Evolutionary conservation across 352 stramenopile species (phyloP).

Genomic region (Globisporangium nunn): DNA sequence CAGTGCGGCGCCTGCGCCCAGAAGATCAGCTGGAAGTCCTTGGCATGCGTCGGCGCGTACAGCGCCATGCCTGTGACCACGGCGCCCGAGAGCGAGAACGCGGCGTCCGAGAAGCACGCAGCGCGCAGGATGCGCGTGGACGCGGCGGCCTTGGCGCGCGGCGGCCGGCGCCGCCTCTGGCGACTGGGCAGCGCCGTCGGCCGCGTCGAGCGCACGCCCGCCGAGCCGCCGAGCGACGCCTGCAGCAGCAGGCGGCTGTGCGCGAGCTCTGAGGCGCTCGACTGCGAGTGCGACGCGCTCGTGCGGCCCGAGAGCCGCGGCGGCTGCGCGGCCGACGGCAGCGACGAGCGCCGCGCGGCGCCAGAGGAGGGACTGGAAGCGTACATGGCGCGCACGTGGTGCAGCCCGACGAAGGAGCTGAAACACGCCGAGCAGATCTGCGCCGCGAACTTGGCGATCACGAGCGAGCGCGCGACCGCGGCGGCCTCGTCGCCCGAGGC

Average conservation of each 20-base stretch:
- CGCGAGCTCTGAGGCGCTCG: constrained; percentile 23
- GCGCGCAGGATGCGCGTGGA: constrained; percentile 60
- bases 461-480: constrained; percentile 16
- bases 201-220: neutral
- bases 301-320: constrained; percentile 1
- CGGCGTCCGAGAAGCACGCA: constrained; percentile 62
- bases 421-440: constrained; percentile 63
- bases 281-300: constrained; percentile 20
- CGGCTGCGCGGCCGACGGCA: neutral
- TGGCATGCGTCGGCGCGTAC: constrained; percentile 17
- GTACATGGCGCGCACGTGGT: constrained; percentile 24
- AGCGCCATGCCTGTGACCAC: constrained; percentile 52
- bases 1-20: constrained; percentile 66
- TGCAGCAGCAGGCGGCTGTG: constrained; percentile 15
- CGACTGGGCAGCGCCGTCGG: neutral
- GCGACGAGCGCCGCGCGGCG: constrained; percentile 1
- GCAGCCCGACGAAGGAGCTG: constrained; percentile 57
- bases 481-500: constrained; percentile 1
- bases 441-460: constrained; percentile 57
- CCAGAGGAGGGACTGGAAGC: constrained; percentile 4
- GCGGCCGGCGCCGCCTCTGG: constrained; percentile 20
- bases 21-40: constrained; percentile 60
- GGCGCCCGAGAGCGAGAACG: constrained; percentile 57
- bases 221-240: neutral
- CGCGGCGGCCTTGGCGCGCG: constrained; percentile 33